phyloP scores from a whole-genome alignment of 805 yeast genomes.

The Teunomyces stri region DNA sequence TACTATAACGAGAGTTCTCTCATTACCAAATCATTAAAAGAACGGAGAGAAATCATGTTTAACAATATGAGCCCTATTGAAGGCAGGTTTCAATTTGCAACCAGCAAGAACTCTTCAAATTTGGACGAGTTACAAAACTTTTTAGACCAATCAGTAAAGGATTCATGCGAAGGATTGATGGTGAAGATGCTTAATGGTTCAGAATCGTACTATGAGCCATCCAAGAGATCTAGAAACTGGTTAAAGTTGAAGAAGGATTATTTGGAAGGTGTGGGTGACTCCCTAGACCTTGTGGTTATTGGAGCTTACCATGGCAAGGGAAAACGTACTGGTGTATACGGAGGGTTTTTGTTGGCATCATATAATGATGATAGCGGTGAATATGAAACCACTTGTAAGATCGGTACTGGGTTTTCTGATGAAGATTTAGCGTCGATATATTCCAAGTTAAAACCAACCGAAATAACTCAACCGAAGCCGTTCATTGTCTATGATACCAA shows the following conservation, averaged over 20 bases:
- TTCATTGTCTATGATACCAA: constrained; percentile 62
- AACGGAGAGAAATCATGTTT: constrained; percentile 62
- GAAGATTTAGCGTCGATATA: constrained; percentile 66
- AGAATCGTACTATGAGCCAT: constrained; percentile 88
- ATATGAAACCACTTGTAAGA: constrained; percentile 92
- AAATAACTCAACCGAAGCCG: constrained; percentile 59
- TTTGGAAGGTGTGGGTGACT: constrained; percentile 92
- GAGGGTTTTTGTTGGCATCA: constrained; percentile 89
- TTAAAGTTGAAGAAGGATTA: constrained; percentile 93
- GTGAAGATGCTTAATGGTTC: constrained; percentile 80
- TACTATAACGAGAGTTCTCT: constrained; percentile 71
- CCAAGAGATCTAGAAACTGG: constrained; percentile 95
- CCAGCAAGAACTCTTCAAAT: constrained; percentile 65
- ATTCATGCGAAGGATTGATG: constrained; percentile 95
- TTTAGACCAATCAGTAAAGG: constrained; percentile 84
- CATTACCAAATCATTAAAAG: constrained; percentile 62
- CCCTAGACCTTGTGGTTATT: constrained; percentile 85
- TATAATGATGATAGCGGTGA: constrained; percentile 91
- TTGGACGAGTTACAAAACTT: constrained; percentile 75
- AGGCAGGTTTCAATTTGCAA: constrained; percentile 84
- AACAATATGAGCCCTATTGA: constrained; percentile 57
- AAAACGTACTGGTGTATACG: constrained; percentile 91
- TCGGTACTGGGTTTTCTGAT: constrained; percentile 96
- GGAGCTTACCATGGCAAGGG: constrained; percentile 96
- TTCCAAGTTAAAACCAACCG: constrained; percentile 64